A percentile compares a stretch with the other conserved stretches of the same genome.
phyloP scores from a whole-genome alignment of 2,329 filamentous ascomycete species.

The Acrocalymma vagum region DNA sequence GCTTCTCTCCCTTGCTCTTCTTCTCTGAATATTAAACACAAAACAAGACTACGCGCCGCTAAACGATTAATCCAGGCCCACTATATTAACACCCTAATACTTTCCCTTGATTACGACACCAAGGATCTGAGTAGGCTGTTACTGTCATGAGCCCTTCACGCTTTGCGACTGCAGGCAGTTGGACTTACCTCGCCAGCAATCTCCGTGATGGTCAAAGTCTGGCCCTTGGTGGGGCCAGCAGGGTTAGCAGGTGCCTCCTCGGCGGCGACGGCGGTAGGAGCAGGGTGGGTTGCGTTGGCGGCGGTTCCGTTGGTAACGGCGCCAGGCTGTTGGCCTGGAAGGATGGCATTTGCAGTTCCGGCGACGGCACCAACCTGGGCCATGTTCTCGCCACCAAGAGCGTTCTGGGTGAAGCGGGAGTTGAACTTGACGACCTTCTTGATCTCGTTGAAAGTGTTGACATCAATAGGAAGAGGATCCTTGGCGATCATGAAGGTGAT shows the following conservation, averaged over 20 bases:
- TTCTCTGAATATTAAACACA: too few species aligned
- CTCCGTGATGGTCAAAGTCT: constrained; percentile 22
- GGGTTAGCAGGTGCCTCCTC: not conserved
- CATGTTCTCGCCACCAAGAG: constrained; percentile 56
- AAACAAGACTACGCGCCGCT: too few species aligned
- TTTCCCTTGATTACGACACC: constrained; percentile 4
- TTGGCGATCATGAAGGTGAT: constrained; percentile 63
- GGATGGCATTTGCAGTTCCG: constrained; percentile 14
- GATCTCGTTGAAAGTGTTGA: constrained; percentile 60
- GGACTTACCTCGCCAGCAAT: constrained; percentile 15
- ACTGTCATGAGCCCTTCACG: too few species aligned
- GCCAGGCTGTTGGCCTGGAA: too few species aligned
- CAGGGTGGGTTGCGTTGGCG: constrained; percentile 1
- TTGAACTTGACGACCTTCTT: constrained; percentile 65
- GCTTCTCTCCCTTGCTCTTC: too few species aligned
- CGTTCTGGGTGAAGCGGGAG: constrained; percentile 63
- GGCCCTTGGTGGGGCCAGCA: constrained; percentile 14
- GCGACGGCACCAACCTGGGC: constrained; percentile 28
- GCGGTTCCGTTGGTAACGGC: too few species aligned
- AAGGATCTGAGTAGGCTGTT: constrained; percentile 4
- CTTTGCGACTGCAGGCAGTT: too few species aligned
- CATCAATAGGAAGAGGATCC: constrained; percentile 57
- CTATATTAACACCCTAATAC: too few species aligned
- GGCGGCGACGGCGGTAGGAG: not conserved
- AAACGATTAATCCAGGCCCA: too few species aligned